Percentiles rank a stretch among this genome's conserved stretches.
Conservation (phyloP, 805 yeast species). For the Candida chauliodis region DNA sequence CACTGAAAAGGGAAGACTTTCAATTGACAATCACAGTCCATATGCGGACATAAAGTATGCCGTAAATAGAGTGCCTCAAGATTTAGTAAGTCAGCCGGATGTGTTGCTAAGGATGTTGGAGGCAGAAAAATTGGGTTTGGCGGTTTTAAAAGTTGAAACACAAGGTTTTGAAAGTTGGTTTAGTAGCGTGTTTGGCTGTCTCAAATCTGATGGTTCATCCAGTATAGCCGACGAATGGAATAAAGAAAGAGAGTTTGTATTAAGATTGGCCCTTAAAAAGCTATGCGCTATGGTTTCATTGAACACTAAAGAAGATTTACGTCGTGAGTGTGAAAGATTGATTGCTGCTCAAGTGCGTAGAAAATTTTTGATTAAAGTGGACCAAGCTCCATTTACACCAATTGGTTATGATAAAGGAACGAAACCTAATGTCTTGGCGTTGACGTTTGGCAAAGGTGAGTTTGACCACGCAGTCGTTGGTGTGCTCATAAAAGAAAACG, state of each 20-base stretch:
- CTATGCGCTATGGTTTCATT: slow-evolving; percentile 64
- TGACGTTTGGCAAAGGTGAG: slow-evolving; percentile 85
- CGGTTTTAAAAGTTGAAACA: slow-evolving; percentile 58
- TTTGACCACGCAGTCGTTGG: slow-evolving; percentile 84
- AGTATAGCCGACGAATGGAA: slow-evolving; percentile 81
- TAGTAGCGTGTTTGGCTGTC: slow-evolving; percentile 40
- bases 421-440: slow-evolving; percentile 75
- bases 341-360: slow-evolving; percentile 69
- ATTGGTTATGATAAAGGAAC: slow-evolving; percentile 74
- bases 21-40: slow-evolving; percentile 75
- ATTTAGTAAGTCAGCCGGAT: slow-evolving; percentile 73
- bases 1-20: slow-evolving; percentile 68
- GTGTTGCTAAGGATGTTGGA: slow-evolving; percentile 83
- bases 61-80: slow-evolving; percentile 71
- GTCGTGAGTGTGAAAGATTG: slow-evolving; percentile 69
- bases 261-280: slow-evolving; percentile 64
- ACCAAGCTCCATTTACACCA: slow-evolving; percentile 93
- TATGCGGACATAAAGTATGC: slow-evolving; percentile 92
- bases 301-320: slow-evolving; percentile 78
- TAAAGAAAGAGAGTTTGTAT: slow-evolving; percentile 60
- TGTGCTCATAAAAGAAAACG: slow-evolving; percentile 71
- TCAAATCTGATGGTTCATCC: slow-evolving; percentile 75
- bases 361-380: slow-evolving; percentile 64
- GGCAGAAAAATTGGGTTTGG: slow-evolving; percentile 79
- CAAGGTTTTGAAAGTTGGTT: slow-evolving; percentile 43